A percentile compares a stretch with the other conserved stretches of the same genome.
phyloP scores from a whole-genome alignment of 495 filamentous ascomycete species.

The Letharia lupina region DNA sequence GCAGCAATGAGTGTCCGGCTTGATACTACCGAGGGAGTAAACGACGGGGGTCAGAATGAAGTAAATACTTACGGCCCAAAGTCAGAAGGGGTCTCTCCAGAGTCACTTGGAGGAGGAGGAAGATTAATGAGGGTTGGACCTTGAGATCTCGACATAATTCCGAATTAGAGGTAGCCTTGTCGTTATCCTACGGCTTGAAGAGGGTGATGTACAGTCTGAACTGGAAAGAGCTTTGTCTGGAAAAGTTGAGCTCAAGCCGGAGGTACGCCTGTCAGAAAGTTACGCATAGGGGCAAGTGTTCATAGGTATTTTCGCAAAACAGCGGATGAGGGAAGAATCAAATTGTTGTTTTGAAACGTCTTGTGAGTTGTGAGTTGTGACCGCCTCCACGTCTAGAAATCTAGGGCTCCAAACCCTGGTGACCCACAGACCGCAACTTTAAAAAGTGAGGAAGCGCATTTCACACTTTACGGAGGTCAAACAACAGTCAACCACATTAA shows the following conservation, averaged over 20 bases:
- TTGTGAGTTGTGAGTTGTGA: too few species aligned
- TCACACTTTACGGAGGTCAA: too few species aligned
- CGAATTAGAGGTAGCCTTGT: background rate
- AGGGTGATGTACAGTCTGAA: background rate
- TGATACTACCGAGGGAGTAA: background rate
- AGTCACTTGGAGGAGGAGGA: conserved; percentile 72
- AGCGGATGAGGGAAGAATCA: too few species aligned
- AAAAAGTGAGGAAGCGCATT: too few species aligned
- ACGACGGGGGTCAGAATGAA: conserved; percentile 13
- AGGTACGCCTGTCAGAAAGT: background rate
- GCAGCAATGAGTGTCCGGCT: conserved; percentile 22
- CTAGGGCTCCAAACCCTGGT: too few species aligned
- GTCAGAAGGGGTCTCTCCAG: conserved; percentile 73
- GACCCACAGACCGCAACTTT: too few species aligned
- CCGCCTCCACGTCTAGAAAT: too few species aligned
- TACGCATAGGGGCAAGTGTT: too few species aligned
- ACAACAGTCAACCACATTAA: too few species aligned
- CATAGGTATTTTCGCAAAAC: too few species aligned
- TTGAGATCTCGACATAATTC: conserved; percentile 4
- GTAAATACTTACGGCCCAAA: conserved; percentile 65
- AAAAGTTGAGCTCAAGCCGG: too few species aligned
- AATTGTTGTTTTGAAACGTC: too few species aligned
- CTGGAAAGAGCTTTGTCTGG: background rate
- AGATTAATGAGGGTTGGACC: conserved; percentile 72
- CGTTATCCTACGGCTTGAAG: background rate